These are phyloP conservation scores for Dothistroma septosporum DNA, from an alignment of 2,329 filamentous ascomycete genomes.

Conservation along the genomic window DNA sequence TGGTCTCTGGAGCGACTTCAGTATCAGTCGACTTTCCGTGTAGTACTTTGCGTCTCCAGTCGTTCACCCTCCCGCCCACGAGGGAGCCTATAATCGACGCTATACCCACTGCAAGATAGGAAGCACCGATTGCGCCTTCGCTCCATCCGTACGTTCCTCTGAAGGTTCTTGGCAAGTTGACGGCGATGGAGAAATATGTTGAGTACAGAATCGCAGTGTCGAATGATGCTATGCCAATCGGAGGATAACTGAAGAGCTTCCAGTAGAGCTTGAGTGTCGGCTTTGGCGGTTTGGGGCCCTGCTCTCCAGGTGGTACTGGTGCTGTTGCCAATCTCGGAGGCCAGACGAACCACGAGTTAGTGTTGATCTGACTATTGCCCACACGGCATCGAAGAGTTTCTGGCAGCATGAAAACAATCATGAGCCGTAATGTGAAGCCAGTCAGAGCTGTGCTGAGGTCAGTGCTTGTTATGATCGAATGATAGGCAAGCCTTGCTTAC, in stretches of 20 bases:
- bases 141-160: constrained; percentile 3
- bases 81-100: constrained; percentile 9
- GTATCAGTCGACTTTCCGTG: not conserved
- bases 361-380: constrained; percentile 2
- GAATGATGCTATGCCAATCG: constrained; percentile 10
- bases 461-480: too few species aligned
- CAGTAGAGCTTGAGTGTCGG: constrained; percentile 6
- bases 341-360: constrained; percentile 8
- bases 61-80: constrained; percentile 5
- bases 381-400: constrained; percentile 7
- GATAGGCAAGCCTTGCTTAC: too few species aligned
- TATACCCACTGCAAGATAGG: constrained; percentile 6
- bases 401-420: constrained; percentile 1
- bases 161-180: constrained; percentile 6
- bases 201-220: constrained; percentile 13
- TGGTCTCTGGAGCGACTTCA: constrained; percentile 4
- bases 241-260: constrained; percentile 9
- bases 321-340: constrained; percentile 1
- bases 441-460: too few species aligned
- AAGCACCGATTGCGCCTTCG: constrained; percentile 3
- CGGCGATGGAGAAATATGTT: constrained; percentile 10
- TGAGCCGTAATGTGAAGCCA: constrained; percentile 1
- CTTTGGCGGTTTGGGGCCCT: constrained; percentile 5
- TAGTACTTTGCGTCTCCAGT: not conserved
- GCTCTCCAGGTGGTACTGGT: not conserved